Evolutionary conservation across 2,329 filamentous ascomycete genomes (phyloP), one percentile per base, ranked within the genome.

Genomic region (Xylariales sp.): DNA sequence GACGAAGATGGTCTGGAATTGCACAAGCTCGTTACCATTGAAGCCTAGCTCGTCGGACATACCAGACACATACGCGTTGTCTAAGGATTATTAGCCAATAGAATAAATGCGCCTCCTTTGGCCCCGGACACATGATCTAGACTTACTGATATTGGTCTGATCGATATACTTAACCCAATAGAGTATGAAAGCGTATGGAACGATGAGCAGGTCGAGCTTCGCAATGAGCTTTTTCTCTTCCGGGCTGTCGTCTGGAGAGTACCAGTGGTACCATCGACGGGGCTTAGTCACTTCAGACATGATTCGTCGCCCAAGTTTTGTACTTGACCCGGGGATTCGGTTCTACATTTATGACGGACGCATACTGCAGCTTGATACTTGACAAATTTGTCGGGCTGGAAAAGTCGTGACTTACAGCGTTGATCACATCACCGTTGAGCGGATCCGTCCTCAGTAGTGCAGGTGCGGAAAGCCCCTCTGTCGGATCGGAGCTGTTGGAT

Each of bases 61-160:
- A 0, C 74, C 74, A 0, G 70, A 69, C 12, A 77, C 73, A 40
- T 76, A 77, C 2, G 73, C 74, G 62, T 76, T 77, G 46, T 74
- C 70, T 74, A 28, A 1, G 11, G 12, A 29, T 16, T 15, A 24
- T 6, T 12, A 15, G 10, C n/a, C 11, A 27, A 27, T 27, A 27
- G 8, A 27, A 27, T 8, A n/a, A 27, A 27, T n/a, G 15, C 3
- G 4, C 15, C 7, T 38, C 11, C 18, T 5, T n/a, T n/a, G n/a
- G n/a, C n/a, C n/a, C n/a, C n/a, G n/a, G n/a, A n/a, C n/a, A n/a
- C n/a, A n/a, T n/a, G n/a, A n/a, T 5, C 14, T 31, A 12, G 12
- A 38, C 49, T 12, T 29, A 51, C 48, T 50, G 18, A 44, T 44
- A 24, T 51, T 52, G 14, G 39, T 39, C 35, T 52, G 50, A 27